A percentile compares a stretch with the other conserved stretches of the same genome.
These are phyloP conservation scores for Scytalidium sp. DNA, from an alignment of 2,329 filamentous ascomycete species.

Conservation along the genomic window DNA sequence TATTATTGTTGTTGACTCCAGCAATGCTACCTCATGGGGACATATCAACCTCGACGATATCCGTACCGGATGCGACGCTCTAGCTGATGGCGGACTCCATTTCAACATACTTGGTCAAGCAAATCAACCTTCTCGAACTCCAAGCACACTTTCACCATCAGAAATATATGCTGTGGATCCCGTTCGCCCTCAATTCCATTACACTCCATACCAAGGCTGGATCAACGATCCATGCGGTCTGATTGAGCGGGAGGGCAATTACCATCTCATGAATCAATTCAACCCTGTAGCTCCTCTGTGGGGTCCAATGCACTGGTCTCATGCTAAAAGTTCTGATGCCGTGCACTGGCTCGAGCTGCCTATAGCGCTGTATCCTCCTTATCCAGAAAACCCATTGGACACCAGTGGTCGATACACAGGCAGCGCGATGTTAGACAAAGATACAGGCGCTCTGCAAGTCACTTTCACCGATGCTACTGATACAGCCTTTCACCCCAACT, in stretches of 20 bases:
- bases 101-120: conserved; percentile 27
- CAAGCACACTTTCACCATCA: conserved; percentile 9
- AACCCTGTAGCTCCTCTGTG: conserved; percentile 43
- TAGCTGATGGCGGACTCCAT: conserved; percentile 20
- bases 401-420: conserved; percentile 43
- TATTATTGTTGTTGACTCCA: conserved; percentile 21
- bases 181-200: conserved; percentile 50
- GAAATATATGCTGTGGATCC: conserved; percentile 23
- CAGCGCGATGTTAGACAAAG: conserved; percentile 53
- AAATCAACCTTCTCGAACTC: conserved; percentile 19
- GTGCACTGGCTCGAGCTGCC: conserved; percentile 62
- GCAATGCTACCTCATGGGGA: conserved; percentile 9
- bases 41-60: conserved; percentile 32
- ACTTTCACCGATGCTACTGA: conserved; percentile 40
- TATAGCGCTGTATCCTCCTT: conserved; percentile 52
- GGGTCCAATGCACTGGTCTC: conserved; percentile 63
- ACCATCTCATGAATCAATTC: conserved; percentile 64
- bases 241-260: conserved; percentile 49
- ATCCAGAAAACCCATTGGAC: conserved; percentile 23
- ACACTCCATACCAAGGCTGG: conserved; percentile 46
- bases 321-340: conserved; percentile 57
- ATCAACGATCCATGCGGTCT: conserved; percentile 64
- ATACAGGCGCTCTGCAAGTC: conserved; percentile 64
- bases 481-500: conserved; percentile 18
- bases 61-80: conserved; percentile 24